A percentile compares a stretch with the other conserved stretches of the same genome.
Conservation (phyloP, 345 rosid genomes). For the Corchorus capsularis region DNA sequence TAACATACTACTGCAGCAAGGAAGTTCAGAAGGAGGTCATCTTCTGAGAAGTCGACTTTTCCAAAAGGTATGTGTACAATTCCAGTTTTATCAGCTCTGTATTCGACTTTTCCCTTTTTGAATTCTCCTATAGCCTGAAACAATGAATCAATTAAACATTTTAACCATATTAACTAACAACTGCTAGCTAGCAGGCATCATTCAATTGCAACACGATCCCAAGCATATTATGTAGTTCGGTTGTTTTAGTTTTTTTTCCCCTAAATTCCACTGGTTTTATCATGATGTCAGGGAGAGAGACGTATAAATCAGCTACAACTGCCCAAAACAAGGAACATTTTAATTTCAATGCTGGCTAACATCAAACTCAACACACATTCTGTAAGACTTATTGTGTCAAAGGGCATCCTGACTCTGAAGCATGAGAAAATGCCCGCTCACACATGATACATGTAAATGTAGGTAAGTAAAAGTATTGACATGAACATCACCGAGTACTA, state of each 20-base stretch:
- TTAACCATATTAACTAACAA: not conserved
- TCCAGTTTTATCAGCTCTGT: conserved; percentile 95
- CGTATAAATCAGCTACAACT: not conserved
- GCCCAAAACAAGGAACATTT: not conserved
- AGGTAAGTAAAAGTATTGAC: not conserved
- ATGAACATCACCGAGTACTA: not conserved
- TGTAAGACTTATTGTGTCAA: not conserved
- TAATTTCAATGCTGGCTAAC: not conserved
- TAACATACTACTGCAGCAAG: conserved; percentile 73
- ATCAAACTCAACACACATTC: not conserved
- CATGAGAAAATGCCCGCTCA: not conserved
- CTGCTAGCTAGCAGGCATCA: conserved; percentile 2
- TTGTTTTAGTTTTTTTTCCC: not conserved
- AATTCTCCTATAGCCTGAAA: conserved; percentile 94
- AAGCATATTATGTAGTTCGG: not conserved
- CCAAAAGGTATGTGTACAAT: conserved; percentile 96
- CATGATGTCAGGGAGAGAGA: not conserved
- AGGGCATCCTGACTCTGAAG: not conserved
- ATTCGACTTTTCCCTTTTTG: conserved; percentile 94
- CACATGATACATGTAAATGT: not conserved
- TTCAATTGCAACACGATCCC: not conserved
- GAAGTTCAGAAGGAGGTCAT: conserved; percentile 80
- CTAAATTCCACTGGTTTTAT: not conserved
- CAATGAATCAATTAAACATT: not conserved
- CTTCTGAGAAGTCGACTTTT: conserved; percentile 70